These are phyloP conservation scores for Hypseocharis bilobata DNA, from an alignment of 441 rosid species.

Conservation along the genomic window DNA sequence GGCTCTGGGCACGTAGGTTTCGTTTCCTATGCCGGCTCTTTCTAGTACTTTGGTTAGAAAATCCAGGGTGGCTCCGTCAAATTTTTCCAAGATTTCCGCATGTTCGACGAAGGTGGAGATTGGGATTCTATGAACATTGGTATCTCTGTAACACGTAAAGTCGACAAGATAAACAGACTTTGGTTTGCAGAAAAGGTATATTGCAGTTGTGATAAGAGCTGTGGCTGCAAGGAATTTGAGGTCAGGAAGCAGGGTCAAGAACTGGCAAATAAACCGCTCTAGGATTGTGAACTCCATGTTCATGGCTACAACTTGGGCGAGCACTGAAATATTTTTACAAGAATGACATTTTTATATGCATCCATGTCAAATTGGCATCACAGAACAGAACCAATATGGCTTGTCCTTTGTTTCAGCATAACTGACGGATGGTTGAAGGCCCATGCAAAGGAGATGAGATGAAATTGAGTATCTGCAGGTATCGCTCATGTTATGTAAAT, in stretches of 20 bases:
- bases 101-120: not conserved
- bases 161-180: not conserved
- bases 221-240: not conserved
- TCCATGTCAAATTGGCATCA: too few species aligned
- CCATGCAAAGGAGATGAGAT: not conserved
- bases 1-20: not conserved
- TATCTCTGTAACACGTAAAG: not conserved
- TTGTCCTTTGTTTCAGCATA: not conserved
- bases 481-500: too few species aligned
- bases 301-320: not conserved
- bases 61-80: not conserved
- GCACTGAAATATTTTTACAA: not conserved
- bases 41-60: not conserved
- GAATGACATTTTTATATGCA: not conserved
- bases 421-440: not conserved
- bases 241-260: not conserved
- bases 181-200: not conserved
- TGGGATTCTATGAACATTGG: not conserved
- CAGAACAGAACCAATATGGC: not conserved
- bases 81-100: not conserved
- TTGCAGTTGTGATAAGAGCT: not conserved
- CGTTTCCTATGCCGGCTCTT: not conserved
- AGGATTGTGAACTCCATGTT: not conserved
- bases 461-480: not conserved
- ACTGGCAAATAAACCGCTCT: too few species aligned